A percentile compares a stretch with the other conserved stretches of the same genome.
Conservation (phyloP, 805 yeast species). For the Zygoascus biomembranicola region DNA sequence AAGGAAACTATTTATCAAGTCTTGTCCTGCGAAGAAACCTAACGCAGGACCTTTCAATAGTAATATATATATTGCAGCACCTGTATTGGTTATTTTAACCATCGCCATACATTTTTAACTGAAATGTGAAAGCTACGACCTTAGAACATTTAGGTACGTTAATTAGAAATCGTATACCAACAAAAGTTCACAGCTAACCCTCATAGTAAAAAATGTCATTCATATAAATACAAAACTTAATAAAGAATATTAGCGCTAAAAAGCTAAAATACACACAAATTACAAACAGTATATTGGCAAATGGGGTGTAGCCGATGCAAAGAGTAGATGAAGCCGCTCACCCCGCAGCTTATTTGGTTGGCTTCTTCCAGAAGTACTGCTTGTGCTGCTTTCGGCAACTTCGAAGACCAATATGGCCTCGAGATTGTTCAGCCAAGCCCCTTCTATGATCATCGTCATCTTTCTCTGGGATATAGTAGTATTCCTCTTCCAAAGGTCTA, state of each 20-base stretch:
- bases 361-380: conserved; percentile 37
- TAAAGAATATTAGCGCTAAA: not conserved
- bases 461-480: conserved; percentile 78
- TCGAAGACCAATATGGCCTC: conserved; percentile 76
- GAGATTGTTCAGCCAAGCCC: conserved; percentile 59
- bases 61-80: no score
- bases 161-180: no score
- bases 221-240: not conserved
- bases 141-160: no score
- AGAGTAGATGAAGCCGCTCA: not conserved
- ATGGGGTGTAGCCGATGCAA: not conserved
- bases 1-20: no score
- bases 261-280: not conserved
- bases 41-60: no score
- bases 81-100: no score
- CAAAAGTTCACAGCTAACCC: no score
- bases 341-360: conserved; percentile 7
- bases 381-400: conserved; percentile 91
- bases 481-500: conserved; percentile 86
- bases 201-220: not conserved
- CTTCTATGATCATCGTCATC: conserved; percentile 69
- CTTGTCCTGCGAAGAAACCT: no score
- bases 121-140: no score
- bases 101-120: no score
- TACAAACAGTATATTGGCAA: not conserved